phyloP scores from a whole-genome alignment of 768 basidiomycete species.

The Tylopilus subfusipes region DNA sequence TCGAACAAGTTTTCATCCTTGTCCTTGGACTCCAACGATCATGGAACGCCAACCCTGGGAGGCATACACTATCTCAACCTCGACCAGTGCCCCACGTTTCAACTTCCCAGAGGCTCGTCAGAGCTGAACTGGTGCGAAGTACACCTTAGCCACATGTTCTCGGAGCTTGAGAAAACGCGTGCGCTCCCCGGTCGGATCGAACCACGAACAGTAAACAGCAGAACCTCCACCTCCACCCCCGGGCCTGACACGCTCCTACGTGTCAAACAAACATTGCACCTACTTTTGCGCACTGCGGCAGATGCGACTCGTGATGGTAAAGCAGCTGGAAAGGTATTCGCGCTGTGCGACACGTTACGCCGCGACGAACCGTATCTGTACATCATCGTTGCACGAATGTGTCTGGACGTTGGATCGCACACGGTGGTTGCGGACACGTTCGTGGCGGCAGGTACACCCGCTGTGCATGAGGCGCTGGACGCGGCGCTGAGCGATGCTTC shows the following conservation, averaged over 20 bases:
- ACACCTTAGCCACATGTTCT: constrained; percentile 29
- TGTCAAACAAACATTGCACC: constrained; percentile 32
- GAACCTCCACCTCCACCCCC: not conserved
- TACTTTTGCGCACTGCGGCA: constrained; percentile 20
- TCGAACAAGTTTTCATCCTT: constrained; percentile 29
- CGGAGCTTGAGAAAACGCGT: constrained; percentile 11
- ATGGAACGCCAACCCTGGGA: constrained; percentile 25
- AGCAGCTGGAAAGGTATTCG: constrained; percentile 13
- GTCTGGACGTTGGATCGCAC: constrained; percentile 40
- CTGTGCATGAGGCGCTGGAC: not conserved
- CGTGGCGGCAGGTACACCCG: constrained; percentile 35
- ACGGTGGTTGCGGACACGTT: constrained; percentile 50
- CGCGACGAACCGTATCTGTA: constrained; percentile 31
- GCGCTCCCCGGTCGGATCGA: too few relatives aligned
- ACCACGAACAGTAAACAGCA: too few relatives aligned
- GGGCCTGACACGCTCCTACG: constrained; percentile 26
- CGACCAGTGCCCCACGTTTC: constrained; percentile 31
- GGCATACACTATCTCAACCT: constrained; percentile 41
- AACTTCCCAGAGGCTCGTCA: constrained; percentile 10
- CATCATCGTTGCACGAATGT: constrained; percentile 43
- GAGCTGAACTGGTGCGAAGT: constrained; percentile 27
- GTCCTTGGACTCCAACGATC: not conserved
- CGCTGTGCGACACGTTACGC: constrained; percentile 12
- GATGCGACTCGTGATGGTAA: constrained; percentile 5
- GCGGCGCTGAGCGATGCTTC: not conserved